These are phyloP conservation scores for Abortiporus biennis DNA, from an alignment of 1,284 basidiomycete species.

Conservation along the genomic window DNA sequence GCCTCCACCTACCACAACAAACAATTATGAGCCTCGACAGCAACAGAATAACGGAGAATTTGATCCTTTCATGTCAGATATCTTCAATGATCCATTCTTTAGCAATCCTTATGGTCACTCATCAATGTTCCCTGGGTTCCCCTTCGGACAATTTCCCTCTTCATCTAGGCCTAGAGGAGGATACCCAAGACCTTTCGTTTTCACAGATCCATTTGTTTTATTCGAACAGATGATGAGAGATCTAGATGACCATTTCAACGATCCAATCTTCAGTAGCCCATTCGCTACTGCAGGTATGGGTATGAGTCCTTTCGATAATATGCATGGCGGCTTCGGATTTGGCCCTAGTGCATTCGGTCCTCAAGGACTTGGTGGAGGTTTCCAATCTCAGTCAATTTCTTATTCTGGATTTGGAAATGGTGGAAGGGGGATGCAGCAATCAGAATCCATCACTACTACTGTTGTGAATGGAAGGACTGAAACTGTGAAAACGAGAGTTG, in stretches of 20 bases:
- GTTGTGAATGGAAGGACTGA: conserved; percentile 63
- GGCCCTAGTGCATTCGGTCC: too few relatives aligned
- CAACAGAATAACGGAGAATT: conserved; percentile 18
- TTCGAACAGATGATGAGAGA: conserved; percentile 66
- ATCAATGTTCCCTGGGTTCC: too few relatives aligned
- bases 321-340: conserved; percentile 6
- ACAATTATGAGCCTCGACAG: conserved; percentile 18
- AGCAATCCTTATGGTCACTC: conserved; percentile 17
- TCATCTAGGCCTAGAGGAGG: too few relatives aligned
- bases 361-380: conserved; percentile 7
- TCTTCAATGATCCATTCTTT: conserved; percentile 34
- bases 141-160: too few relatives aligned
- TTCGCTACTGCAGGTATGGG: conserved; percentile 15
- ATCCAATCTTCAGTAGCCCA: conserved; percentile 25
- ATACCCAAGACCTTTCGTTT: conserved; percentile 29
- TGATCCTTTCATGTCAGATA: conserved; percentile 25
- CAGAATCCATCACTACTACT: conserved; percentile 46
- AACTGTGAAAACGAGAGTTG: conserved; percentile 47
- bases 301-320: conserved; percentile 10
- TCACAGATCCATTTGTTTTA: conserved; percentile 68
- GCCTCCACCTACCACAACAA: conserved; percentile 50
- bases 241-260: conserved; percentile 21
- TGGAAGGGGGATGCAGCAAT: conserved; percentile 39
- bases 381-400: conserved; percentile 16
- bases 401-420: conserved; percentile 15